Base-by-base conservation (phyloP, 1,284 basidiomycete species). In the Athelia psychrophila region DNA sequence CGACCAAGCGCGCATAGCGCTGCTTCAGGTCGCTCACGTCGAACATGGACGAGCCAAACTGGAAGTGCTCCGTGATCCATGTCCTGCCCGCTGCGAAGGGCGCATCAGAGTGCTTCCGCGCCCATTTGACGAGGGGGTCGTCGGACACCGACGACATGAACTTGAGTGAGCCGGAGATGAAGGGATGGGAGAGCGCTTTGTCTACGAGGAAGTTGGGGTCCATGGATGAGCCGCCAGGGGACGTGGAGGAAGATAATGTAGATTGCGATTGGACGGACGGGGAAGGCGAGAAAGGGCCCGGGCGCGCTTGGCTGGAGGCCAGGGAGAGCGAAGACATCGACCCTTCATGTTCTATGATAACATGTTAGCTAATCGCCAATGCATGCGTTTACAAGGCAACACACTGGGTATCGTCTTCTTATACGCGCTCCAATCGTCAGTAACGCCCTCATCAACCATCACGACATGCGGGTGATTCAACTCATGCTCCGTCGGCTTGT, bases 1-100 rank as follows among this genome's bases (percentile, higher is more conserved):
- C 60, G 4, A 77, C 73, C 10, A 83, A 64, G 15, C 57, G 61
- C 19, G 61, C 58, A 58, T 82, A 83, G 16, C 80, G 73, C 3
- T 69, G 62, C 46, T 69, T 72, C 36, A 83, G 62, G 0, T 72
- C 78, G 9, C 58, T 57, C 1, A 79, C 77, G 56, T 82, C 80
- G 57, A 82, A 80, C 77, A 82, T 79, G 59, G 73, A 77, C 6
- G 69, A 65, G 3, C 80, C 79, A 54, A 81, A 82, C 59, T 83
- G 79, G 54, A 79, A 78, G 45, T 72, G 71, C 56, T 82, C 79
- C 19, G 77, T 57, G 25, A 81, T 59, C 78, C 77, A 81, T 15
- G 70, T 71, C 56, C 72, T 75, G 36, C 74, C 72, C 2, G 76
- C 74, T 18, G 62, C 63, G 33, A 80, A 60, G 0, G 78, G 78